phyloP scores from a whole-genome alignment of 2,329 filamentous ascomycete species.

The Sphaerulina musiva region DNA sequence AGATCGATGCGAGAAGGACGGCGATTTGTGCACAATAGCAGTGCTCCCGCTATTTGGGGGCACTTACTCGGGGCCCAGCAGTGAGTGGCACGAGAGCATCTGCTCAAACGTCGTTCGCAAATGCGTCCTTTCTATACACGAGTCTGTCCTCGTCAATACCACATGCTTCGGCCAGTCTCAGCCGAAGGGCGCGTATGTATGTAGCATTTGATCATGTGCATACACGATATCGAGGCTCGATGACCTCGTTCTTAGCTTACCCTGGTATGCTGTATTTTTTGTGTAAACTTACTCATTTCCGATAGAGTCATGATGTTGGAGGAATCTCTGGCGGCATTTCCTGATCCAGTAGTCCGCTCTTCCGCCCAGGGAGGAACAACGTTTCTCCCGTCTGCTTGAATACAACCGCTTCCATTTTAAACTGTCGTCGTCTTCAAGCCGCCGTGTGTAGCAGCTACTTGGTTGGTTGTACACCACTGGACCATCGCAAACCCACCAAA shows the following conservation, averaged over 20 bases:
- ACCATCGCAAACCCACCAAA: no score
- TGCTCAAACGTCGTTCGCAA: not conserved
- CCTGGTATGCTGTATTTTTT: not conserved
- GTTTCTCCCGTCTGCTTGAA: not conserved
- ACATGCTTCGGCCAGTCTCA: not conserved
- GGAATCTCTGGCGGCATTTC: no score
- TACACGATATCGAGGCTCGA: not conserved
- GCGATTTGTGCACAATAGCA: not conserved
- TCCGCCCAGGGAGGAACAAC: no score
- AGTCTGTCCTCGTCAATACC: not conserved
- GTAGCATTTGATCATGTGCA: not conserved
- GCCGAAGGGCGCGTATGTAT: not conserved
- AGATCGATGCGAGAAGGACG: not conserved
- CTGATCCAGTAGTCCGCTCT: no score
- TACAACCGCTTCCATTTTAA: not conserved
- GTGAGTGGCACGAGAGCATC: not conserved
- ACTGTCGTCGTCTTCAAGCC: no score
- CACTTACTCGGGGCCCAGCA: not conserved
- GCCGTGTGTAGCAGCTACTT: no score
- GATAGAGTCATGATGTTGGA: not conserved
- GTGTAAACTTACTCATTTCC: not conserved
- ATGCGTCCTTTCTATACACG: not conserved
- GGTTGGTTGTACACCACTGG: no score
- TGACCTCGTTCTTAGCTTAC: no score
- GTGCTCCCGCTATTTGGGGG: not conserved